Base-by-base conservation (phyloP, 768 basidiomycete species). In the Leucosporidium scottii region DNA sequence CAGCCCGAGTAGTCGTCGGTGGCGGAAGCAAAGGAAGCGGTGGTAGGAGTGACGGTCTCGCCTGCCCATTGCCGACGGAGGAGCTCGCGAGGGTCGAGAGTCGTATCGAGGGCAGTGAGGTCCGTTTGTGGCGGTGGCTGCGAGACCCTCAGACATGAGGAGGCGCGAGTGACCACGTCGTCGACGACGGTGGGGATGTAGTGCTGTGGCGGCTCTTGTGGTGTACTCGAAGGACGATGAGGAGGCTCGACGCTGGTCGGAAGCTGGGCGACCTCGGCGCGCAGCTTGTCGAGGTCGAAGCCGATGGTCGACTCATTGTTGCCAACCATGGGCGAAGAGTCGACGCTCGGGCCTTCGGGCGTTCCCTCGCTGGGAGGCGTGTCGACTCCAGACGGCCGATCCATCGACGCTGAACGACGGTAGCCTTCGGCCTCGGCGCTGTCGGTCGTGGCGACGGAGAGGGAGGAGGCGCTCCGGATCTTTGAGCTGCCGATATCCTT, bases 221-320 rank as follows among this genome's bases (percentile, higher is more conserved):
- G 62, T 54, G 25, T 55, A 30, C 1, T n/a, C 53, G 53, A 54
- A 28, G 50, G 53, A 13, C 39, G 39, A 17, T 44, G 39, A 2
- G 39, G 39, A 17, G 39, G 39, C 39, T 44, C 39, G 39, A 17
- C 39, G 65, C 65, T 44, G 36, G 51, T 61, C 18, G 69, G 65
- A 13, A 63, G 65, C 36, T 70, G 65, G 1, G 74, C 69, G 39
- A 74, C 72, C 30, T 72, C 67, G 28, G 64, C 67, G 28, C 74
- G 71, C 6, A 74, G 63, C 34, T 71, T 65, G 15, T 56, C 62
- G 58, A 74, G 57, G 65, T 74, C 56, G 65, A 73, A 74, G 1
- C 66, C 67, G 50, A 56, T 28, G 1, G 71, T 44, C 39, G 39
- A 18, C 49, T 56, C 53, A 49, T 23, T 10, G 39, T 2, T 8